Evolutionary conservation across 2,329 filamentous ascomycete genomes (phyloP).

Genomic region (Aspergillus jensenii): DNA sequence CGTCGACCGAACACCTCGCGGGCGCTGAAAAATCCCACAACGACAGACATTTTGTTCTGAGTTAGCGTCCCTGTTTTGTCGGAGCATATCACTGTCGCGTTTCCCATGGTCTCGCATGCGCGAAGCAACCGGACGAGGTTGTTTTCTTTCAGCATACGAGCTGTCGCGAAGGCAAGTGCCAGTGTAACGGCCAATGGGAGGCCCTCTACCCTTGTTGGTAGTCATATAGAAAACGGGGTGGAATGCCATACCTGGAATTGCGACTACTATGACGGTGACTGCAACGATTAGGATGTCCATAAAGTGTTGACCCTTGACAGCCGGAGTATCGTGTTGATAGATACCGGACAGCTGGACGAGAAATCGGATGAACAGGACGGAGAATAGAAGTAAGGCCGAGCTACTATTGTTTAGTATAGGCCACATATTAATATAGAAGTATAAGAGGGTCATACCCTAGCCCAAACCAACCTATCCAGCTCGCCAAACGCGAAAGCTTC

Average conservation of each 20-base stretch:
- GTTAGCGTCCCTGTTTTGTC: conserved; percentile 77
- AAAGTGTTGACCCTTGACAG: conserved; percentile 75
- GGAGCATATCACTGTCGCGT: conserved; percentile 76
- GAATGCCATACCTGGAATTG: conserved; percentile 56
- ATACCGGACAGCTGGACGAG: conserved; percentile 65
- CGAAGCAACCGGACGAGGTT: conserved; percentile 75
- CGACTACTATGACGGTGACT: conserved; percentile 79
- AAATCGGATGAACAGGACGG: conserved; percentile 84
- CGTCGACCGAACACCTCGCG: conserved; percentile 49
- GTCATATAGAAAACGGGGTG: neutral
- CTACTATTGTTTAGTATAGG: conserved; percentile 27
- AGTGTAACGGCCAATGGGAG: conserved; percentile 74
- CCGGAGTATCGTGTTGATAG: conserved; percentile 49
- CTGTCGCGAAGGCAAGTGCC: conserved; percentile 74
- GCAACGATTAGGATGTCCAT: conserved; percentile 75
- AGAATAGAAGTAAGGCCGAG: conserved; percentile 74
- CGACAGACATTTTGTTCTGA: conserved; percentile 74
- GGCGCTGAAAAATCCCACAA: conserved; percentile 67
- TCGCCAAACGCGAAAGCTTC: conserved; percentile 69
- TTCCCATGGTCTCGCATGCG: conserved; percentile 79
- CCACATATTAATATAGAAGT: neutral
- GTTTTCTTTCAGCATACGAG: conserved; percentile 73
- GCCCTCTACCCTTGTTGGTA: conserved; percentile 53
- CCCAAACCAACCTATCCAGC: conserved; percentile 75
- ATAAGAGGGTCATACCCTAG: conserved; percentile 52